A percentile compares a stretch with the other conserved stretches of the same genome.
Evolutionary conservation across 345 rosid species (phyloP).

Genomic region (Eucalyptus sideroxylon): DNA sequence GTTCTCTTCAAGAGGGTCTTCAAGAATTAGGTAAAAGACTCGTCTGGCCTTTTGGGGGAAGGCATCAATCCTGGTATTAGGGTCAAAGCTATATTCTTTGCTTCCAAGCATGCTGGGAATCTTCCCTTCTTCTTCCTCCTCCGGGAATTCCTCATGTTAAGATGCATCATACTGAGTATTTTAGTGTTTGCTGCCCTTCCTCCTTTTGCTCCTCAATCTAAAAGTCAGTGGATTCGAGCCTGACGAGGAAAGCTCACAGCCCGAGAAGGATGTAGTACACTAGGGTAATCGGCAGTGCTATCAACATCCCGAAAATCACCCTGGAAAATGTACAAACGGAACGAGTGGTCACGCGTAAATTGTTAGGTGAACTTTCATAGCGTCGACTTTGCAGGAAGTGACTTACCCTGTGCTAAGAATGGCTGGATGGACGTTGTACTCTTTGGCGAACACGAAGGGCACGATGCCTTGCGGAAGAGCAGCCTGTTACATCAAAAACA

Average conservation of each 20-base stretch:
- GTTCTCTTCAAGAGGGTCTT: neutral
- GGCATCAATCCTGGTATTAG: neutral
- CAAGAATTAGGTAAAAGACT: neutral
- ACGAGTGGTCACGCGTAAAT: neutral
- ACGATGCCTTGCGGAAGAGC: conserved; percentile 7
- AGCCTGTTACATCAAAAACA: neutral
- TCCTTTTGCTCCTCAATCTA: neutral
- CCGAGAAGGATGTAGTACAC: conserved; percentile 86
- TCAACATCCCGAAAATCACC: conserved; percentile 93
- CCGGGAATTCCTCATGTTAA: neutral
- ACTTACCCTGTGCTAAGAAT: conserved; percentile 5
- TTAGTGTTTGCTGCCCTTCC: neutral
- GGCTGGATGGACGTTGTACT: conserved; percentile 3
- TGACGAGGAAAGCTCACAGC: conserved; percentile 13
- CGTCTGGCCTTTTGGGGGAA: neutral
- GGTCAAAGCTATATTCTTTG: neutral
- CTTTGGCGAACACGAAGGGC: conserved; percentile 4
- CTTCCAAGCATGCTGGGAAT: neutral
- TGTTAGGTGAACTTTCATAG: neutral
- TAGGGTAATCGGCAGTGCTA: conserved; percentile 85
- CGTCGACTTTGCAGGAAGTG: neutral
- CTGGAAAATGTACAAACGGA: conserved; percentile 10
- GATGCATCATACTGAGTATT: neutral
- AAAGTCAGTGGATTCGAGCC: neutral
- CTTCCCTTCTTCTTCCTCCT: neutral